Conservation (phyloP, 257 asterid genomes). For the Echium plantagineum region DNA sequence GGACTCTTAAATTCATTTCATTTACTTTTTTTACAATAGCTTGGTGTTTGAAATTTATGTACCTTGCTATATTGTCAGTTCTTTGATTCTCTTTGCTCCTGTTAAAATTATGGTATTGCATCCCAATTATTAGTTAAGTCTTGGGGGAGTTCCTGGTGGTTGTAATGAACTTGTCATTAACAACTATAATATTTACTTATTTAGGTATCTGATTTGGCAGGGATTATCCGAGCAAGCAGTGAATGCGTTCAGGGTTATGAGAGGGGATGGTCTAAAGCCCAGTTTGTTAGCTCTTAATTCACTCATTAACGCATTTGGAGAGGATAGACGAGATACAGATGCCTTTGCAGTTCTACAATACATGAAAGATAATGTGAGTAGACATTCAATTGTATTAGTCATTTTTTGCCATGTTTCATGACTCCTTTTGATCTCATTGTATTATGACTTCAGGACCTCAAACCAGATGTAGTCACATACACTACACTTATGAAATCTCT, state of each 20-base stretch:
- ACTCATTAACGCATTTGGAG: constrained; percentile 84
- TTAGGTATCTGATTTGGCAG: constrained; percentile 23
- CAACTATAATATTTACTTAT: not conserved
- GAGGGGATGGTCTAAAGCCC: constrained; percentile 83
- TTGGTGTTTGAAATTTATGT: not conserved
- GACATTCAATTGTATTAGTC: not conserved
- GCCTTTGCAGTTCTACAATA: constrained; percentile 87
- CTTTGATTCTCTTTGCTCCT: not conserved
- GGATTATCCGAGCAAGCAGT: constrained; percentile 95
- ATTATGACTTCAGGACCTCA: constrained; percentile 52
- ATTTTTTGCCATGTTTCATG: not conserved
- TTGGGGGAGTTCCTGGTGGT: not conserved
- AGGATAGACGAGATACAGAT: constrained; percentile 81
- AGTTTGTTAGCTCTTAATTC: constrained; percentile 82
- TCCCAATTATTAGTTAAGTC: not conserved
- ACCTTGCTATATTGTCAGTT: not conserved
- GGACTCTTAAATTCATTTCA: constrained; percentile 1
- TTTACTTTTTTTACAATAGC: not conserved
- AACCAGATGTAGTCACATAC: constrained; percentile 87
- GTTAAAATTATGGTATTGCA: not conserved
- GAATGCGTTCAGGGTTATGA: constrained; percentile 77
- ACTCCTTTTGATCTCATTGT: constrained; percentile 5
- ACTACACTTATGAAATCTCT: constrained; percentile 96
- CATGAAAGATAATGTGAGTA: constrained; percentile 87
- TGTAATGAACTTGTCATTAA: not conserved